Evolutionary conservation across 73 alveolate species (phyloP), one percentile per base, ranked within the genome.

Genomic region (Effrenium voratum): DNA sequence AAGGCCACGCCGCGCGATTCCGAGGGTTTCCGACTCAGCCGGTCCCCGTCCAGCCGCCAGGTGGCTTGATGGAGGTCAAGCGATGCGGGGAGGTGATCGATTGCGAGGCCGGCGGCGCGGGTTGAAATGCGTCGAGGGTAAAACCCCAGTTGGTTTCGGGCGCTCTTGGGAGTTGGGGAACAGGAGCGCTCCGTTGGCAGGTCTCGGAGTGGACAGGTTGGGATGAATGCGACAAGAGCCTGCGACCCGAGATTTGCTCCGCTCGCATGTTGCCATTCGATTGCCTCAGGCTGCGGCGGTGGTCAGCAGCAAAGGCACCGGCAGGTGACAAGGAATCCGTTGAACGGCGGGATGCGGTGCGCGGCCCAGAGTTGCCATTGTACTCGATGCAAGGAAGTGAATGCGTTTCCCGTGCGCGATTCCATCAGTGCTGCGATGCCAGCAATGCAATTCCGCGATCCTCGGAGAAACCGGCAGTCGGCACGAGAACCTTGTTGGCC

Each of bases 301-400:
- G 82, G 82, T 47, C 82, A 72, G 82, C 82, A 72, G 82, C 49
- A 72, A 47, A 44, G 82, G 13, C n/a, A 72, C 82, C 82, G 82
- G 32, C 82, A 72, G 49, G 82, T 72, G 50, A 72, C 82, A 44
- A 44, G 38, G 32, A 72, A 72, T 47, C 82, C 82, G 15, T 47
- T 36, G 46, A 72, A 72, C 13, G 82, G 82, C 46, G 82, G 82
- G 13, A 72, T 36, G 82, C 46, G 30, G 82, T 32, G 36, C 30
- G 82, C 49, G 32, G 47, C 82, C 26, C 82, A 36, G 49, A n/a
- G n/a, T n/a, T n/a, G n/a, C n/a, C n/a, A n/a, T n/a, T n/a, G n/a
- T n/a, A n/a, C n/a, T n/a, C n/a, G n/a, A n/a, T n/a, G n/a, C n/a
- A n/a, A n/a, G n/a, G n/a, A n/a, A n/a, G n/a, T n/a, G n/a, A n/a